Percentiles rank a stretch among this genome's conserved stretches.
These are phyloP conservation scores for Aspergillus pseudoviridinutans DNA, from an alignment of 2,329 filamentous ascomycete species.

Conservation along the genomic window DNA sequence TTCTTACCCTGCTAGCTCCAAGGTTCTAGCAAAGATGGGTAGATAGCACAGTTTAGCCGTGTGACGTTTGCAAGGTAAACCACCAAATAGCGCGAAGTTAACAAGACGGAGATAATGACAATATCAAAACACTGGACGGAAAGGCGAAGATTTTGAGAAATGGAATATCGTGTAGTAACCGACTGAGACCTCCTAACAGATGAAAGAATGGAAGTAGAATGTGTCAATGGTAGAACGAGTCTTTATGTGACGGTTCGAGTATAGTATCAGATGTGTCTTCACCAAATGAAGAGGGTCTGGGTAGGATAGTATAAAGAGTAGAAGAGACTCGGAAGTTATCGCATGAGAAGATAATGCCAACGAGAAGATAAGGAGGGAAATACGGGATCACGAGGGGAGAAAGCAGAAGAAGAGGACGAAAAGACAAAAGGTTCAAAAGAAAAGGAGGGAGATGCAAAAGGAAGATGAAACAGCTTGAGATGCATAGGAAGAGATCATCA, in stretches of 20 bases:
- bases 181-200: not conserved
- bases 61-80: not conserved
- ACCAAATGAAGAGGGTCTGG: not conserved
- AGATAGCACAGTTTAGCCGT: not conserved
- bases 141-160: not conserved
- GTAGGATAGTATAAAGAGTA: not conserved
- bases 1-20: not conserved
- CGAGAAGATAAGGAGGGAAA: slow-evolving; percentile 1
- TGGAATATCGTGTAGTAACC: not conserved
- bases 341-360: not conserved
- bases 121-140: not conserved
- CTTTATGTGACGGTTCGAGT: not conserved
- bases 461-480: slow-evolving; percentile 21
- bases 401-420: slow-evolving; percentile 8
- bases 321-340: not conserved
- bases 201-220: not conserved
- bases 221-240: not conserved
- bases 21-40: not conserved
- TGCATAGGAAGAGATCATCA: slow-evolving; percentile 23
- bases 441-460: slow-evolving; percentile 2
- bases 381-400: slow-evolving; percentile 9
- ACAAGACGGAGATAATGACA: not conserved
- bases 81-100: not conserved
- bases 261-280: not conserved
- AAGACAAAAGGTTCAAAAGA: not conserved